Conservation (phyloP, 495 filamentous ascomycete species). For the Aspergillus incahuasiensis region DNA sequence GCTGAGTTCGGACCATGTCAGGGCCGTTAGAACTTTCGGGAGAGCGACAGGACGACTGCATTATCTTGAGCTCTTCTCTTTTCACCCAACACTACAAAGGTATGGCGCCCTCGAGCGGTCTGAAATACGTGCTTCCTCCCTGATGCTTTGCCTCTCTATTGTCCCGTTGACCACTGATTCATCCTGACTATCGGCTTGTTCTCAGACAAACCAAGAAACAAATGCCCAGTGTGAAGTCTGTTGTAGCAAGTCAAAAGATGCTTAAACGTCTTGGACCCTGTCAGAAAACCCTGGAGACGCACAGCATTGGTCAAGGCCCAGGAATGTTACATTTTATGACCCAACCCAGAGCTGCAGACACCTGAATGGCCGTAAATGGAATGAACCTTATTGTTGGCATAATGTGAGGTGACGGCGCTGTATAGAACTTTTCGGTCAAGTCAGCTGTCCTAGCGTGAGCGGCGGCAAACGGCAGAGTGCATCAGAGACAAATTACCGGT, state of each 20-base stretch:
- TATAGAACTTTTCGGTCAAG: conserved; percentile 27
- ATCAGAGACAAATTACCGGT: conserved; percentile 26
- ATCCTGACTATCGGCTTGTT: neutral
- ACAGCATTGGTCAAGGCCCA: conserved; percentile 31
- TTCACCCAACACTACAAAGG: conserved; percentile 21
- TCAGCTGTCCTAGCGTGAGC: conserved; percentile 38
- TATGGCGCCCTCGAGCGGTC: conserved; percentile 29
- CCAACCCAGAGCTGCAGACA: conserved; percentile 28
- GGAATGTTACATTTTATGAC: conserved; percentile 33
- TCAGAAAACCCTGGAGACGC: conserved; percentile 23
- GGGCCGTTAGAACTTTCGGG: conserved; percentile 22
- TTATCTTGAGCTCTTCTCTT: neutral
- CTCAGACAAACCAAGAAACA: conserved; percentile 5
- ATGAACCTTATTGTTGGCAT: conserved; percentile 19
- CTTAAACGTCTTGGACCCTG: conserved; percentile 18
- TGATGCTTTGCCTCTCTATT: conserved; percentile 3
- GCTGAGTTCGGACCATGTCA: conserved; percentile 30
- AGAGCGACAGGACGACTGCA: neutral
- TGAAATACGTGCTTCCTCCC: conserved; percentile 9
- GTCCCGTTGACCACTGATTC: neutral
- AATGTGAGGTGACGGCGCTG: conserved; percentile 21
- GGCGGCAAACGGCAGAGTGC: conserved; percentile 38
- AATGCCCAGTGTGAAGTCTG: conserved; percentile 17
- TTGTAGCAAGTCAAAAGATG: conserved; percentile 22
- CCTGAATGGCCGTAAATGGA: conserved; percentile 17